Percentiles rank a stretch among this genome's conserved stretches.
Evolutionary conservation across 768 basidiomycete genomes (phyloP).

Genomic region (Hebeloma cylindrosporum): DNA sequence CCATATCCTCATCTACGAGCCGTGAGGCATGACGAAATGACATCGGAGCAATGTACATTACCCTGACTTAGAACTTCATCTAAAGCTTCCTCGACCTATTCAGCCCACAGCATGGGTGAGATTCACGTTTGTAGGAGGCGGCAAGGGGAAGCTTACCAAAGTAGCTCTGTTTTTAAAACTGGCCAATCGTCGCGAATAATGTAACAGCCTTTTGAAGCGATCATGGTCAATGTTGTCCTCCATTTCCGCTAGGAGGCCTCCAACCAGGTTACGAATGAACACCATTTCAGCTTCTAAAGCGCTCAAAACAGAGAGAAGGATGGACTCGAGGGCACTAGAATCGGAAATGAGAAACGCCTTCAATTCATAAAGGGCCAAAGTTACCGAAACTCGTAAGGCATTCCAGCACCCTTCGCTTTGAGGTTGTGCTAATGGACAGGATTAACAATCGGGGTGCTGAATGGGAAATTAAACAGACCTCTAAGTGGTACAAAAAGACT

Average conservation of each 20-base stretch:
- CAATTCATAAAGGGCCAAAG: conserved; percentile 2
- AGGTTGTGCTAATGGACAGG: conserved; percentile 67
- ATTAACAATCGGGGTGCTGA: conserved; percentile 3
- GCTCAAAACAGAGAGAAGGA: conserved; percentile 86
- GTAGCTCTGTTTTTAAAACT: conserved; percentile 91
- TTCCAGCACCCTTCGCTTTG: conserved; percentile 62
- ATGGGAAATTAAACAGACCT: conserved; percentile 44
- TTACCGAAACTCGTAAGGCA: conserved; percentile 89
- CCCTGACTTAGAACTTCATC: conserved; percentile 93
- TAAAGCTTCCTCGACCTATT: conserved; percentile 82
- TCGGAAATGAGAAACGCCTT: conserved; percentile 16
- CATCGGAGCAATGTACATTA: conserved; percentile 26
- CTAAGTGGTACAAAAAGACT: conserved; percentile 84
- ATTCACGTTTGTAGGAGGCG: conserved; percentile 1
- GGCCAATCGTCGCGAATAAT: conserved; percentile 86
- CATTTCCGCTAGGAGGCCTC: conserved; percentile 86
- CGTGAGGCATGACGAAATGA: neutral
- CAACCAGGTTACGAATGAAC: conserved; percentile 88
- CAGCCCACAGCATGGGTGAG: conserved; percentile 5
- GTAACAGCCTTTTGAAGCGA: conserved; percentile 86
- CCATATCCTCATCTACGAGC: conserved; percentile 84
- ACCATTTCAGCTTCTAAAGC: conserved; percentile 97
- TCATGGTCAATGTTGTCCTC: conserved; percentile 96
- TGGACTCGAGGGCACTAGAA: conserved; percentile 87
- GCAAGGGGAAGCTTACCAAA: conserved; percentile 48